phyloP scores from a whole-genome alignment of 202 grass and related monocot species.

The Panicum virgatum region DNA sequence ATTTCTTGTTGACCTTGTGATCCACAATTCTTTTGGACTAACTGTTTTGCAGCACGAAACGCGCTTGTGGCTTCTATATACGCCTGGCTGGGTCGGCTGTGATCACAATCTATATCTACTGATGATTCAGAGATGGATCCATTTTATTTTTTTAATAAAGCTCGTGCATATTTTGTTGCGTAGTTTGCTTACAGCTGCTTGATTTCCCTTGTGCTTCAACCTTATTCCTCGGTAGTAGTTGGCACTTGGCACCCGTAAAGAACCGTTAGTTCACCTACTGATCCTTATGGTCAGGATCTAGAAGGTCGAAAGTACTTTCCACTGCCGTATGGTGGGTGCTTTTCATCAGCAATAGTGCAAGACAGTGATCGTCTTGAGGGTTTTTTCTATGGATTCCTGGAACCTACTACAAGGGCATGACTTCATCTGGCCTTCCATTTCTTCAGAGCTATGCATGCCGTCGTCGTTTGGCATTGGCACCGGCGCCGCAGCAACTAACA shows the following conservation, averaged over 20 bases:
- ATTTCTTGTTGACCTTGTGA: neutral
- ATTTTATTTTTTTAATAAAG: neutral
- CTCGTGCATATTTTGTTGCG: neutral
- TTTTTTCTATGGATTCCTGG: neutral
- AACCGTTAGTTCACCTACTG: conserved; percentile 27
- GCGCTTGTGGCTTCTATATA: neutral
- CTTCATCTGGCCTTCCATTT: neutral
- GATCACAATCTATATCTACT: neutral
- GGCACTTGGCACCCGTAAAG: neutral
- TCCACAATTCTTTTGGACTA: neutral
- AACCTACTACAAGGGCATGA: neutral
- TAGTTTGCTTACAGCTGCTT: neutral
- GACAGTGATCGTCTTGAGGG: neutral
- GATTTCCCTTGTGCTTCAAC: neutral
- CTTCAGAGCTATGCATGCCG: neutral
- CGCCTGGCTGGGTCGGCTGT: neutral
- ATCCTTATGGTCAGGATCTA: neutral
- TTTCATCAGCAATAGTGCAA: neutral
- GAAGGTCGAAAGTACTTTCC: neutral
- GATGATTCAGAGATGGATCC: neutral
- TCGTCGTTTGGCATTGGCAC: neutral
- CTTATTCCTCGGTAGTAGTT: neutral
- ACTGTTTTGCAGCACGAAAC: neutral
- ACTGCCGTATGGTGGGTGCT: neutral
- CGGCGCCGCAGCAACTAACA: too few species aligned